These are phyloP conservation scores for Arctium minus DNA, from an alignment of 129 eudicot genomes.

Conservation along the genomic window DNA sequence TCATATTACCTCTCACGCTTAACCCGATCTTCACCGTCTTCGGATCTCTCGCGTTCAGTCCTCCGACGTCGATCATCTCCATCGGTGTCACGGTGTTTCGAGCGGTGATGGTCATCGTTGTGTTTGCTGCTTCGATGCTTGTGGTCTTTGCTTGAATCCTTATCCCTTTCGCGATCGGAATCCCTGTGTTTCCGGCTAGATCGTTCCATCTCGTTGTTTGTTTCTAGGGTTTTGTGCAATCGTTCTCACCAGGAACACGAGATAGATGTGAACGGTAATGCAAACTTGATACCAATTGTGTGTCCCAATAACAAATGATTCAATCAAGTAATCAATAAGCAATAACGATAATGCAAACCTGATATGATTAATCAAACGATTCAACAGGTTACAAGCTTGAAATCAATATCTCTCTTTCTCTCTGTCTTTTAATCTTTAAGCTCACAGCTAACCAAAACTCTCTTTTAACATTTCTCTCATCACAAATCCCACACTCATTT, in stretches of 20 bases:
- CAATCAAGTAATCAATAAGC: no score
- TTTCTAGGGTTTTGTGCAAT: constrained; percentile 29
- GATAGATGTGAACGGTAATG: not conserved
- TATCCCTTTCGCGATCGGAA: constrained; percentile 41
- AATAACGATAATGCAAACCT: no score
- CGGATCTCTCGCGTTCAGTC: constrained; percentile 36
- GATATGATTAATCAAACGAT: no score
- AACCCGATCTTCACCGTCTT: constrained; percentile 33
- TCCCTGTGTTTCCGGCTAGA: constrained; percentile 55
- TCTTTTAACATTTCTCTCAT: no score
- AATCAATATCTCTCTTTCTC: no score
- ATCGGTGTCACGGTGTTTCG: constrained; percentile 34
- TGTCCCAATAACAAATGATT: no score
- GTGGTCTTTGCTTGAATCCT: constrained; percentile 34
- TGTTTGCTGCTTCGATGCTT: constrained; percentile 37
- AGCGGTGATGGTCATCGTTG: constrained; percentile 40
- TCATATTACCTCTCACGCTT: constrained; percentile 46
- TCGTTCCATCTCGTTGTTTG: constrained; percentile 41
- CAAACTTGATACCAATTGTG: no score
- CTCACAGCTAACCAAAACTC: no score
- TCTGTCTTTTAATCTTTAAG: no score
- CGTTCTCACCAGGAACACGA: constrained; percentile 13
- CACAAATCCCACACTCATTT: no score
- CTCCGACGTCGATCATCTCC: constrained; percentile 40
- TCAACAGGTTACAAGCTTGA: no score